Conservation (phyloP, 1,284 basidiomycete genomes). For the Neonothopanus nambi region DNA sequence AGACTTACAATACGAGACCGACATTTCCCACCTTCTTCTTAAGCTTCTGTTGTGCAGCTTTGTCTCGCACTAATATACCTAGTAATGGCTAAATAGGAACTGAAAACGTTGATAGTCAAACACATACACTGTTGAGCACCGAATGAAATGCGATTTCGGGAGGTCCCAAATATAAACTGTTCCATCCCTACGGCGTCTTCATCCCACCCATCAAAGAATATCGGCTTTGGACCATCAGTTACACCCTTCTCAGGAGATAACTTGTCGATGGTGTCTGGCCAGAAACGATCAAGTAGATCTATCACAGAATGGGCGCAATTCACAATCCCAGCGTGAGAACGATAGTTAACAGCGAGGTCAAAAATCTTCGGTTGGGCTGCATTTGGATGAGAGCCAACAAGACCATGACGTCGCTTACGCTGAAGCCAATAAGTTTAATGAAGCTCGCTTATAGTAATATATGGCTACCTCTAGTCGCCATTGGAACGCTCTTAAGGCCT, state of each 20-base stretch:
- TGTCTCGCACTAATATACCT: conserved; percentile 73
- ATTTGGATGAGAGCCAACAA: background rate
- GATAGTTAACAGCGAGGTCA: conserved; percentile 65
- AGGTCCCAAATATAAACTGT: conserved; percentile 56
- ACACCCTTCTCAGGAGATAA: conserved; percentile 60
- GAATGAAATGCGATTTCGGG: conserved; percentile 56
- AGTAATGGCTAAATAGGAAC: background rate
- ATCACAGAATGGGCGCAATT: conserved; percentile 66
- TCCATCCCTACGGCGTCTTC: conserved; percentile 53
- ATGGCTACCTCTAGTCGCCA: conserved; percentile 53
- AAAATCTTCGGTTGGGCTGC: conserved; percentile 47
- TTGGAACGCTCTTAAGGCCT: conserved; percentile 69
- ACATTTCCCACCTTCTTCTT: conserved; percentile 56
- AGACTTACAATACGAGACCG: conserved; percentile 59
- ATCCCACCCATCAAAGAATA: conserved; percentile 60
- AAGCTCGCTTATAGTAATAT: background rate
- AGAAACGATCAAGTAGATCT: conserved; percentile 60
- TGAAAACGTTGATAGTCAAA: background rate
- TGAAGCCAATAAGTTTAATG: conserved; percentile 3
- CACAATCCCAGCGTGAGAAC: conserved; percentile 74
- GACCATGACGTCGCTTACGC: conserved; percentile 10
- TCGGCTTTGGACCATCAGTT: conserved; percentile 56
- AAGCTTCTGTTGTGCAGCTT: conserved; percentile 50
- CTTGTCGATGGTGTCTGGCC: conserved; percentile 66
- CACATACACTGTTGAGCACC: conserved; percentile 66